Evolutionary conservation across 257 asterid species (phyloP).

Genomic region (Solanum gandarillasii): DNA sequence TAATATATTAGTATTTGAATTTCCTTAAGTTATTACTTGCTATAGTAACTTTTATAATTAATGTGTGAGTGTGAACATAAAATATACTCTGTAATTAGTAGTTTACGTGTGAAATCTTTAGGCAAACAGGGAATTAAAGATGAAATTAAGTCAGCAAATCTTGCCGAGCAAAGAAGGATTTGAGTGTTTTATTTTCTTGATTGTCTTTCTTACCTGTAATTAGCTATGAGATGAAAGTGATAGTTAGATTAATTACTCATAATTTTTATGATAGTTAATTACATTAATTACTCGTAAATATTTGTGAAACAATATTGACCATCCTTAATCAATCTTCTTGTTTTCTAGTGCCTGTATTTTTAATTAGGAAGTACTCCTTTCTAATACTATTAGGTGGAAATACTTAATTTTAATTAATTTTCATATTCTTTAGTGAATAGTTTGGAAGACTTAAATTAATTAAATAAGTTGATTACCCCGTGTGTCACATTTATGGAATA

Average conservation of each 20-base stretch:
- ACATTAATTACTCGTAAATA: constrained; percentile 8
- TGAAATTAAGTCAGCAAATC: constrained; percentile 9
- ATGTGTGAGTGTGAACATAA: background rate
- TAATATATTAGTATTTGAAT: background rate
- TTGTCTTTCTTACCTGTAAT: constrained; percentile 8
- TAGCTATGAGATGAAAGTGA: constrained; percentile 37
- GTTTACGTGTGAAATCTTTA: background rate
- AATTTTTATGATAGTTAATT: constrained; percentile 25
- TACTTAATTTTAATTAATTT: background rate
- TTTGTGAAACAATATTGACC: background rate
- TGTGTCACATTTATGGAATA: background rate
- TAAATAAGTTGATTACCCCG: background rate
- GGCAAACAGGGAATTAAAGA: background rate
- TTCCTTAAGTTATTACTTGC: background rate
- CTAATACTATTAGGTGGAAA: background rate
- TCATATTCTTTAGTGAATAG: background rate
- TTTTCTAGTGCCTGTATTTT: background rate
- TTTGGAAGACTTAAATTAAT: background rate
- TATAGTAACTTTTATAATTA: background rate
- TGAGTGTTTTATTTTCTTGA: constrained; percentile 4
- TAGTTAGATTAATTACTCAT: constrained; percentile 24
- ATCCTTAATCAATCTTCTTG: constrained; percentile 1
- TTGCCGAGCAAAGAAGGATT: constrained; percentile 27
- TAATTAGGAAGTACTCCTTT: background rate
- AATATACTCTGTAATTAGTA: background rate